A percentile compares a stretch with the other conserved stretches of the same genome.
Conservation (phyloP, 257 asterid species). For the Salvia hispanica region DNA sequence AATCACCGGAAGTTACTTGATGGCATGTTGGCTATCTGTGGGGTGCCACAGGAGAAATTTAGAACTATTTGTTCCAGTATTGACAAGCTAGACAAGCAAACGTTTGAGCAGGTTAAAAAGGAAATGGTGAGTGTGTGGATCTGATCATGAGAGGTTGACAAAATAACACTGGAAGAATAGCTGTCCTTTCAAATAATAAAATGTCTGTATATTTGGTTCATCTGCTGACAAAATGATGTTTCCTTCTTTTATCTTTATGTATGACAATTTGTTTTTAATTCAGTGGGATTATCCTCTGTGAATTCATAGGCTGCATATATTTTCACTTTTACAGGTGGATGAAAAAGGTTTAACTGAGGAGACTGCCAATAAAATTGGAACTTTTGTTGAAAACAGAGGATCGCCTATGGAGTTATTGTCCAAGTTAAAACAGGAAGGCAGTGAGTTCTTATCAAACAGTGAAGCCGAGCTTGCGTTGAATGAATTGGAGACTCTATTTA, state of each 20-base stretch:
- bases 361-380: constrained; percentile 75
- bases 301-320: constrained; percentile 17
- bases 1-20: constrained; percentile 89
- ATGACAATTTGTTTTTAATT: constrained; percentile 4
- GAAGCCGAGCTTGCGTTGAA: constrained; percentile 72
- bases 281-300: constrained; percentile 13
- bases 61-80: constrained; percentile 94
- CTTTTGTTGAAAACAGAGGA: constrained; percentile 79
- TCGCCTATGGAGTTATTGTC: constrained; percentile 74
- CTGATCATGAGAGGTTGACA: constrained; percentile 17
- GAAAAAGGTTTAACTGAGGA: constrained; percentile 88
- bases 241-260: too few relatives aligned
- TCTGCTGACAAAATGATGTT: not conserved
- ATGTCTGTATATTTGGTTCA: too few relatives aligned
- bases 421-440: constrained; percentile 64
- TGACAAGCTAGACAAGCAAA: constrained; percentile 91
- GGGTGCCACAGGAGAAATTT: constrained; percentile 84
- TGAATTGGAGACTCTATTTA: constrained; percentile 80
- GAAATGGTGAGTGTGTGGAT: constrained; percentile 70
- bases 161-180: constrained; percentile 7
- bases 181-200: not conserved
- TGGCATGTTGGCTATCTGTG: constrained; percentile 93
- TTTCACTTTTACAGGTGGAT: constrained; percentile 56
- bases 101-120: constrained; percentile 83
- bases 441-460: constrained; percentile 61